Percentiles rank a stretch among this genome's conserved stretches.
phyloP scores from a whole-genome alignment of 495 filamentous ascomycete species.

The Aspergillus leporis region DNA sequence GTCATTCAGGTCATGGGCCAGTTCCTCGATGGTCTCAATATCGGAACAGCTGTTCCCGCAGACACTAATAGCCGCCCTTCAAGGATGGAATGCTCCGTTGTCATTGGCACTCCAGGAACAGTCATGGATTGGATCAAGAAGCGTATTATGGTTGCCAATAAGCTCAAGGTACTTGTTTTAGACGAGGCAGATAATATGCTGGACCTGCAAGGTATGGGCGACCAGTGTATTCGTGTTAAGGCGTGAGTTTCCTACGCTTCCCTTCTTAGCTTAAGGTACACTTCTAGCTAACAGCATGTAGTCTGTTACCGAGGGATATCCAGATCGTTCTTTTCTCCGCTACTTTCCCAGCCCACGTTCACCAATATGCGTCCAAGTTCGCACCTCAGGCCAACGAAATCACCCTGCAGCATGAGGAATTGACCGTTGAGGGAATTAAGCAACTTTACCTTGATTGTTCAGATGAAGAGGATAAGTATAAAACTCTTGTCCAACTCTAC shows the following conservation, averaged over 20 bases:
- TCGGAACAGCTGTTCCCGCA: slow-evolving; percentile 78
- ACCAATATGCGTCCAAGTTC: slow-evolving; percentile 74
- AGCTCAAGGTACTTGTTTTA: slow-evolving; percentile 77
- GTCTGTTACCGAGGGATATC: slow-evolving; percentile 65
- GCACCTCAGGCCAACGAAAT: slow-evolving; percentile 85
- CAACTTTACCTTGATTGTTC: slow-evolving; percentile 95
- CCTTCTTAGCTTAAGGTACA: slow-evolving; percentile 1
- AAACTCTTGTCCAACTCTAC: slow-evolving; percentile 85
- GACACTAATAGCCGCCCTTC: slow-evolving; percentile 61
- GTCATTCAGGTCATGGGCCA: slow-evolving; percentile 80
- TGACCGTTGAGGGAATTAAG: slow-evolving; percentile 95
- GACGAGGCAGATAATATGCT: slow-evolving; percentile 98
- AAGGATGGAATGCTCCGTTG: slow-evolving; percentile 66
- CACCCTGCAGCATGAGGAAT: slow-evolving; percentile 82
- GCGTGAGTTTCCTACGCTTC: slow-evolving; percentile 52
- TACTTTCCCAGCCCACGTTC: slow-evolving; percentile 86
- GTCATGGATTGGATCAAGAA: slow-evolving; percentile 81
- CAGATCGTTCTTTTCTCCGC: slow-evolving; percentile 96
- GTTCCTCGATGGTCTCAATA: slow-evolving; percentile 69
- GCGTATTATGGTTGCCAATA: slow-evolving; percentile 61
- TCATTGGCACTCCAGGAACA: slow-evolving; percentile 94
- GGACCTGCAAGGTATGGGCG: slow-evolving; percentile 89
- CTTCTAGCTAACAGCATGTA: slow-evolving; percentile 31
- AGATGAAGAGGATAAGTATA: slow-evolving; percentile 78
- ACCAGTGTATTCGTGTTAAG: slow-evolving; percentile 91